Conservation (phyloP, 371 early-diverging fungal species). For the Caulochytrium protostelioides region DNA sequence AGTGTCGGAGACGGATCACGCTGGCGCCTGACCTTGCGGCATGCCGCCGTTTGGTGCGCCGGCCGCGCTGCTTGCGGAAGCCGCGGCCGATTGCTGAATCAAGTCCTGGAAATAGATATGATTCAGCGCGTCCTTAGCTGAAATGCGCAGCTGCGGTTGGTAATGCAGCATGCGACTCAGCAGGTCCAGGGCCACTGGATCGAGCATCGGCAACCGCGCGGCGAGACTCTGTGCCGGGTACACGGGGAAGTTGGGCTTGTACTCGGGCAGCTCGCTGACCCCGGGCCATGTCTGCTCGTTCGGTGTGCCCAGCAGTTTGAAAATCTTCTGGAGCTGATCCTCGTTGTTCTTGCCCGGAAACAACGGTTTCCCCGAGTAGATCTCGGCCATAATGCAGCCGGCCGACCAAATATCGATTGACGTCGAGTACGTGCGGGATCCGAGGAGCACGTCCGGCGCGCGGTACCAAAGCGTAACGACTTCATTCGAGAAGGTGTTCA, state of each 20-base stretch:
- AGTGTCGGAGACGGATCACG: too few relatives aligned
- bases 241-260: slow-evolving; percentile 45
- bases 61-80: too few relatives aligned
- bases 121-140: slow-evolving; percentile 59
- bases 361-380: slow-evolving; percentile 75
- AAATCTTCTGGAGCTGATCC: slow-evolving; percentile 76
- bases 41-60: too few relatives aligned
- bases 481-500: slow-evolving; percentile 91
- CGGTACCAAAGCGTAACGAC: slow-evolving; percentile 96
- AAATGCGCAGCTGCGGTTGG: slow-evolving; percentile 57
- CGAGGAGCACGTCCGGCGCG: slow-evolving; percentile 92
- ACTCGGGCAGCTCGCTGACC: slow-evolving; percentile 71
- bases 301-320: slow-evolving; percentile 65
- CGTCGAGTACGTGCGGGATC: slow-evolving; percentile 81
- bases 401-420: slow-evolving; percentile 98
- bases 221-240: slow-evolving; percentile 45
- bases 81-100: too few relatives aligned
- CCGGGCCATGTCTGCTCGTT: slow-evolving; percentile 68
- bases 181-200: slow-evolving; percentile 48
- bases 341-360: slow-evolving; percentile 85
- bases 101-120: slow-evolving; percentile 59
- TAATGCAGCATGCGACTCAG: slow-evolving; percentile 55
- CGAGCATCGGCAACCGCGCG: slow-evolving; percentile 51
- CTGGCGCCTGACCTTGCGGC: too few relatives aligned
- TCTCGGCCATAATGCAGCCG: slow-evolving; percentile 96